Conservation (phyloP, 1,284 basidiomycete genomes). For the Microbotryomycetes sp. region DNA sequence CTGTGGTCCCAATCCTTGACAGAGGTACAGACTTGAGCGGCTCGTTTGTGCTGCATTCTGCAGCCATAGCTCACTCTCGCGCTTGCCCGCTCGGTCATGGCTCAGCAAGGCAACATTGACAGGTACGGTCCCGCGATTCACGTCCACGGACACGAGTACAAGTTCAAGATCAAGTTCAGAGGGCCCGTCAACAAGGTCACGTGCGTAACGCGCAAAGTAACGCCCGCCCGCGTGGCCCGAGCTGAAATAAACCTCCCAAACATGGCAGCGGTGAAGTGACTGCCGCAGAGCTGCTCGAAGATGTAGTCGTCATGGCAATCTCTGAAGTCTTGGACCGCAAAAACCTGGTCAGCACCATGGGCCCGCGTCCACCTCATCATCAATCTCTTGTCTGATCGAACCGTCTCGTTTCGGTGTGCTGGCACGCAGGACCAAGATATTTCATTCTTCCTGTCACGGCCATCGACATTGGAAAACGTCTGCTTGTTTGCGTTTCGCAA, state of each 20-base stretch:
- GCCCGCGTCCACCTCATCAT: background rate
- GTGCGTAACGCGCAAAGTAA: slow-evolving; percentile 4
- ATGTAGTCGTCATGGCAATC: slow-evolving; percentile 9
- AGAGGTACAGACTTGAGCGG: background rate
- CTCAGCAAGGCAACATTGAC: slow-evolving; percentile 1
- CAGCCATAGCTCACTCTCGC: background rate
- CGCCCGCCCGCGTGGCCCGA: too few species aligned
- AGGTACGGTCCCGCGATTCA: slow-evolving; percentile 10
- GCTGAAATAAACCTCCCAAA: too few species aligned
- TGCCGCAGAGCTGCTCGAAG: slow-evolving; percentile 13
- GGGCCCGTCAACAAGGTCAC: slow-evolving; percentile 10
- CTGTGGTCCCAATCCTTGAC: slow-evolving; percentile 3
- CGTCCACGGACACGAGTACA: slow-evolving; percentile 19
- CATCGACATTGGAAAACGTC: slow-evolving; percentile 29
- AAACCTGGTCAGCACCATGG: too few species aligned
- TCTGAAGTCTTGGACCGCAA: slow-evolving; percentile 11
- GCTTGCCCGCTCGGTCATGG: background rate
- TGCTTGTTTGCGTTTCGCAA: slow-evolving; percentile 25
- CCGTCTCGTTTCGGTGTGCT: background rate
- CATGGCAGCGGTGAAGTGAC: slow-evolving; percentile 5
- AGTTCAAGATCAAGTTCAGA: slow-evolving; percentile 14
- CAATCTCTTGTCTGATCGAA: background rate
- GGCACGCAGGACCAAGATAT: slow-evolving; percentile 15
- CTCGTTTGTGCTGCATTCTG: background rate
- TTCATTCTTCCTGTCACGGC: slow-evolving; percentile 18